Evolutionary conservation across 345 rosid genomes (phyloP).

Genomic region (Abelmoschus esculentus): DNA sequence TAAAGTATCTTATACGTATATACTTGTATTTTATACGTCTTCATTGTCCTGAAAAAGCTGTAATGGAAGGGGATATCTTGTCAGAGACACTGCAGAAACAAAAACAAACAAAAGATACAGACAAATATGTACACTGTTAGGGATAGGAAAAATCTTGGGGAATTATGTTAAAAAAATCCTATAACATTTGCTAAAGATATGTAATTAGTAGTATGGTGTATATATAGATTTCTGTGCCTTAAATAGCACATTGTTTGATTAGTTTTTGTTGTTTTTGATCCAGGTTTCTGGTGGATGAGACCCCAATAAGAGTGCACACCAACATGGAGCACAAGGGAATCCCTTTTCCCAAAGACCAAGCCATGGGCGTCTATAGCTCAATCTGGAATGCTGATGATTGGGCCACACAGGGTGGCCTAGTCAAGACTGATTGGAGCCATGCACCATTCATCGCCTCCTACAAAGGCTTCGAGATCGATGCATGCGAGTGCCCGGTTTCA

Average conservation of each 20-base stretch:
- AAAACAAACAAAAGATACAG: not conserved
- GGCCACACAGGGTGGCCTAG: slow-evolving; percentile 96
- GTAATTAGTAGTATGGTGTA: not conserved
- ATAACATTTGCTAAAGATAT: not conserved
- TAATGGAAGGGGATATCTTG: not conserved
- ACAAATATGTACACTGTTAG: not conserved
- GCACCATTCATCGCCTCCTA: slow-evolving; percentile 90
- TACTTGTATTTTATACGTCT: not conserved
- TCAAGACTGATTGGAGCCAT: slow-evolving; percentile 94
- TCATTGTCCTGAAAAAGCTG: no score
- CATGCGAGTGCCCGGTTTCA: slow-evolving; percentile 55
- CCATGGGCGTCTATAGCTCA: slow-evolving; percentile 97
- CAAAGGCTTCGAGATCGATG: slow-evolving; percentile 68
- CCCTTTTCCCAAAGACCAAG: slow-evolving; percentile 84
- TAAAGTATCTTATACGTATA: slow-evolving; percentile 17
- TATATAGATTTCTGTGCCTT: slow-evolving; percentile 2
- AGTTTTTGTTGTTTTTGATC: not conserved
- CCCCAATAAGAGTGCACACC: slow-evolving; percentile 66
- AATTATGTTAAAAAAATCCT: no score
- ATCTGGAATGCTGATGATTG: slow-evolving; percentile 99
- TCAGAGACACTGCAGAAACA: not conserved
- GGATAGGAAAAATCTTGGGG: not conserved
- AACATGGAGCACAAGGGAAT: slow-evolving; percentile 86
- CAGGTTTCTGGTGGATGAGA: slow-evolving; percentile 89
- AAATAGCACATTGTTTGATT: not conserved